Conservation (phyloP, 2,329 filamentous ascomycete genomes). For the Nemania abortiva region DNA sequence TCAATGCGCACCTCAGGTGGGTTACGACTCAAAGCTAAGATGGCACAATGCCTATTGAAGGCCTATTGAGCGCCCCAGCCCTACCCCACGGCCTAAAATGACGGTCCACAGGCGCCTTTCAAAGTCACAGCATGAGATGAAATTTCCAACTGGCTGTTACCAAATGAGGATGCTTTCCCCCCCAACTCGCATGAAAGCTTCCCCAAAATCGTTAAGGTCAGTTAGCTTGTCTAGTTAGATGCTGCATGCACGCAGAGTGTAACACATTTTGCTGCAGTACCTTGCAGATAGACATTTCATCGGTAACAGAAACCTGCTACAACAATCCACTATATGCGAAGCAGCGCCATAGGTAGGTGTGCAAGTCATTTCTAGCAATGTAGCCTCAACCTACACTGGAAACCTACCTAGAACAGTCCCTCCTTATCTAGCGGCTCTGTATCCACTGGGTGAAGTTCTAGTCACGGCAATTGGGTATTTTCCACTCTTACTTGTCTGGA, state of each 20-base stretch:
- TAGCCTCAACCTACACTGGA: background rate
- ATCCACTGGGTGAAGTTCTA: too few relatives aligned
- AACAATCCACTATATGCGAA: background rate
- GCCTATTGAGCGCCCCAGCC: background rate
- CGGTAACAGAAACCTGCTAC: too few relatives aligned
- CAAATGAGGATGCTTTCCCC: slow-evolving; percentile 16
- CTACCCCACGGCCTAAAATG: too few relatives aligned
- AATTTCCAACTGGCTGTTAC: background rate
- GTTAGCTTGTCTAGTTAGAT: background rate
- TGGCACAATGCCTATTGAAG: too few relatives aligned
- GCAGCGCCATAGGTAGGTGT: background rate
- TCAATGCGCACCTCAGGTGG: background rate
- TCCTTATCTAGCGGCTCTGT: too few relatives aligned
- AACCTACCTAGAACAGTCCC: too few relatives aligned
- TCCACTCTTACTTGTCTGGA: too few relatives aligned
- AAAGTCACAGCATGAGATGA: slow-evolving; percentile 1
- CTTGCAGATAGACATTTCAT: background rate
- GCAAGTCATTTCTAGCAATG: background rate
- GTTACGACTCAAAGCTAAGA: background rate
- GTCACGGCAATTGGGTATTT: too few relatives aligned
- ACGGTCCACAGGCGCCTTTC: too few relatives aligned
- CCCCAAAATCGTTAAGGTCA: too few relatives aligned
- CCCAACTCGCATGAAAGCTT: background rate
- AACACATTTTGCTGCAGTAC: background rate
- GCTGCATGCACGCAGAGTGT: background rate